Base-by-base conservation (phyloP, 169 alveolate genomes). In the Amoebophrya sp. region DNA sequence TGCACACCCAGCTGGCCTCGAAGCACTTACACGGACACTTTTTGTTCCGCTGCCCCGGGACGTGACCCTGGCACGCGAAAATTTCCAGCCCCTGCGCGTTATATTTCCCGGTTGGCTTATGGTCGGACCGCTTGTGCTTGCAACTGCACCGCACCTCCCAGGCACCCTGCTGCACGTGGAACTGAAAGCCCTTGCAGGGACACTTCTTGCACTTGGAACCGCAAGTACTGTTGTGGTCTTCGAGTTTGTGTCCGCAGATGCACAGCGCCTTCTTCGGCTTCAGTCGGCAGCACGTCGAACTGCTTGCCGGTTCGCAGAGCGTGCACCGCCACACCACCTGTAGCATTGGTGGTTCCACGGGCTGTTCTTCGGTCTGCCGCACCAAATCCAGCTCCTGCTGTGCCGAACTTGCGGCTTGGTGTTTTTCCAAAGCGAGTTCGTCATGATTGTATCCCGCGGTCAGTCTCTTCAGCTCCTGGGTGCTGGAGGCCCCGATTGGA, bases 91-190 rank as follows among this genome's bases (percentile, higher is more conserved):
- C 29, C 66, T 47, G 66, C 66, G 7, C 29, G 29, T 12, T 18
- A 12, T 7, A 18, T 47, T 7, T 7, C 66, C 66, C 66, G 29
- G 1, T 2, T n/a, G 83, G 83, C 32, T 66, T 66, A 25, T 66
- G 83, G 83, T 66, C 83, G 7, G 32, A 7, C 35, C 83, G 83
- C 83, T 66, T 66, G 35, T 66, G 83, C 83, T 66, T 66, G 83
- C 83, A 66, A 25, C 35, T 25, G 83, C 83, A 66, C 39, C 83
- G 83, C 39, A 66, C 83, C 35, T 66, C 83, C 83, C 83, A 66
- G 32, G 83, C 83, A 25, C 83, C 83, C 83, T 66, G 83, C 83
- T 66, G 83, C 83, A 66, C 83, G 35, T 66, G 83, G 32, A 12
- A 66, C 29, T 18, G 2, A 25, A 66, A 66, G 7, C 10, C 35